These are phyloP conservation scores for Neurospora sublineolata DNA, from an alignment of 495 filamentous ascomycete genomes.

Conservation along the genomic window DNA sequence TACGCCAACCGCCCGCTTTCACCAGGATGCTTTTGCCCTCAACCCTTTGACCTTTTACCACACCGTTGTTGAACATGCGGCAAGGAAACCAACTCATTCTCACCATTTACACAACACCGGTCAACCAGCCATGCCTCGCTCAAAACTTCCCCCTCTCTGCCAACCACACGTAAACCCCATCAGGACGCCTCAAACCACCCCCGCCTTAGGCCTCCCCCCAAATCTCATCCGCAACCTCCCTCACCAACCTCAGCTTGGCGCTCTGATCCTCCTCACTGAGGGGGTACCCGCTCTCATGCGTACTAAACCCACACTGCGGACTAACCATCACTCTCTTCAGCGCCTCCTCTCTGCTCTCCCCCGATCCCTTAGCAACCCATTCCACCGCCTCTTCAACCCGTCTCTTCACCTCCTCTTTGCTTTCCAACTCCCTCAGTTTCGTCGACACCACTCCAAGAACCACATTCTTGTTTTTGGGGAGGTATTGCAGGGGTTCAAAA, in stretches of 20 bases:
- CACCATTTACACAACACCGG: not conserved
- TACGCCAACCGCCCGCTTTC: not conserved
- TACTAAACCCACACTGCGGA: slow-evolving; percentile 75
- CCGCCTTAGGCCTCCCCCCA: slow-evolving; percentile 47
- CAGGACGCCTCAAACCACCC: not conserved
- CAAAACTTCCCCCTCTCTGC: too few species aligned
- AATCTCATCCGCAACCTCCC: slow-evolving; percentile 59
- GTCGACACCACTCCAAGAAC: slow-evolving; percentile 58
- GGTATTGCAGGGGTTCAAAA: slow-evolving; percentile 63
- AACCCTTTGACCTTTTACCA: not conserved
- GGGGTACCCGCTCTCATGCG: slow-evolving; percentile 56
- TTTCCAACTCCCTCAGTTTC: slow-evolving; percentile 63
- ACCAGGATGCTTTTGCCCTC: not conserved
- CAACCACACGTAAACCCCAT: too few species aligned
- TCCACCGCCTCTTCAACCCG: slow-evolving; percentile 56
- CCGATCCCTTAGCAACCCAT: slow-evolving; percentile 58
- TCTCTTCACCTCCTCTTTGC: slow-evolving; percentile 61
- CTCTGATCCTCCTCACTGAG: slow-evolving; percentile 57
- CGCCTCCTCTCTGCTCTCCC: slow-evolving; percentile 50
- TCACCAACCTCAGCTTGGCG: slow-evolving; percentile 54
- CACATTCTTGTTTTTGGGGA: slow-evolving; percentile 64
- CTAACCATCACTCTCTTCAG: slow-evolving; percentile 58
- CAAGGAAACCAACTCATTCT: not conserved
- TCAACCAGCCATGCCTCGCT: too few species aligned
- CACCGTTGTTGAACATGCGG: not conserved